Evolutionary conservation across 257 asterid genomes (phyloP), one percentile per base, ranked within the genome.

Genomic region (Fraxinus cuspidata): DNA sequence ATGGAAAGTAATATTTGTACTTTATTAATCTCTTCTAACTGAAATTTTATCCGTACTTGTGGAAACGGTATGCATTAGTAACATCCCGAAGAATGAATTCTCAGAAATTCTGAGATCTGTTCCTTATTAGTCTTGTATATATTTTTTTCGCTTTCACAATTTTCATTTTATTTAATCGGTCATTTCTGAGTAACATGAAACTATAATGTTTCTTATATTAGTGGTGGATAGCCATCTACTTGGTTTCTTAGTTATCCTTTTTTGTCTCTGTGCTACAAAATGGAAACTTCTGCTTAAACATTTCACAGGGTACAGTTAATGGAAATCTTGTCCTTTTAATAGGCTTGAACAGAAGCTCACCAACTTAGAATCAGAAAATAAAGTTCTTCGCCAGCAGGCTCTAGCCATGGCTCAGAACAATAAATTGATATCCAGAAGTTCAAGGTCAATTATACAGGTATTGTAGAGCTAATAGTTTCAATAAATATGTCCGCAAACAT

Each of bases 301-400:
- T 81, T 74, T 37, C 29, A 60, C 28, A 29, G 73, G 29, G 69
- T 76, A 66, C 82, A 64, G 70, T 80, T 84, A 66, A 82, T 79
- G 72, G 73, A 37, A 27, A 76, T 65, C 53, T 77, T 85, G 60
- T 76, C 83, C 75, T 83, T 78, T 68, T 86, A 84, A 72, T 83
- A 93, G 99, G 96, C 87, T 85, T 74, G 98, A 96, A 83, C 98
- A 96, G 91, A 93, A 96, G 92, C 83, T 88, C 82, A 85, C 92
- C 79, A 93, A 96, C 83, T 66, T 92, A 84, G 99, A 96, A 86
- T 92, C 97, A 6, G 99, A 96, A 87, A 96, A 96, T 77, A 93
- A 93, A 86, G 94, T 93, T 83, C 96, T 93, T 79, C 97, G 98
- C 78, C 99, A 96, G 90, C 99, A 93, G 89, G 99, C 98, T 79